phyloP scores from a whole-genome alignment of 805 yeast genomes.

The Zygosaccharomyces siamensis region DNA sequence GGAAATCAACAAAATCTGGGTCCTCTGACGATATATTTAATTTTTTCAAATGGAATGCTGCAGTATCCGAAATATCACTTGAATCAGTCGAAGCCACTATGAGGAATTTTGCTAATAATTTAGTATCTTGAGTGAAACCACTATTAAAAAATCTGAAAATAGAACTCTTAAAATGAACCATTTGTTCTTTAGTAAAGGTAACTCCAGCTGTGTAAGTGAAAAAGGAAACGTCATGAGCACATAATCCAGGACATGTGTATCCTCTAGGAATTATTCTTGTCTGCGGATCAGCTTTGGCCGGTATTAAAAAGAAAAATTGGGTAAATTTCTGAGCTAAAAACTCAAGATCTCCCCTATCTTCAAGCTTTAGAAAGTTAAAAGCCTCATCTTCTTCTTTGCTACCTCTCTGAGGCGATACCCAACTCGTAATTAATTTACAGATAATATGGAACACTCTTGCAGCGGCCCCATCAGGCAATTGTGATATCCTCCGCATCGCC shows the following conservation, averaged over 20 bases:
- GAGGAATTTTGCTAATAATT: constrained; percentile 43
- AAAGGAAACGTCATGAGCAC: constrained; percentile 50
- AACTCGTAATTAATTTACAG: constrained; percentile 46
- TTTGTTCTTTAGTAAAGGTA: constrained; percentile 45
- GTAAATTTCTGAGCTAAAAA: constrained; percentile 47
- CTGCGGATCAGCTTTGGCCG: constrained; percentile 38
- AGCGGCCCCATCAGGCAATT: constrained; percentile 35
- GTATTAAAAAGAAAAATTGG: constrained; percentile 53
- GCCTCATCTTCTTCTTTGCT: constrained; percentile 39
- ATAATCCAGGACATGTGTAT: constrained; percentile 59
- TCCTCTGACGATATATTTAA: constrained; percentile 50
- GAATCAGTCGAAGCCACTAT: constrained; percentile 60
- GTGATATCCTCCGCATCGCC: constrained; percentile 44
- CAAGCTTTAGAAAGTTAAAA: constrained; percentile 36
- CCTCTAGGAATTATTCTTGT: constrained; percentile 40
- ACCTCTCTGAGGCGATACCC: constrained; percentile 49
- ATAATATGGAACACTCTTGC: constrained; percentile 62
- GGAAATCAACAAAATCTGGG: constrained; percentile 37
- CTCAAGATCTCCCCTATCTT: constrained; percentile 37
- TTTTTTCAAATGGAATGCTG: constrained; percentile 49
- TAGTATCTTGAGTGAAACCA: constrained; percentile 40
- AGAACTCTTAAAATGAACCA: constrained; percentile 40
- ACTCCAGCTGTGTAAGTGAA: constrained; percentile 69
- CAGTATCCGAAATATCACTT: constrained; percentile 50
- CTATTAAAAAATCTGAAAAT: constrained; percentile 33